Conservation (phyloP, 2,329 filamentous ascomycete species). For the Sclerotinia glacialis region DNA sequence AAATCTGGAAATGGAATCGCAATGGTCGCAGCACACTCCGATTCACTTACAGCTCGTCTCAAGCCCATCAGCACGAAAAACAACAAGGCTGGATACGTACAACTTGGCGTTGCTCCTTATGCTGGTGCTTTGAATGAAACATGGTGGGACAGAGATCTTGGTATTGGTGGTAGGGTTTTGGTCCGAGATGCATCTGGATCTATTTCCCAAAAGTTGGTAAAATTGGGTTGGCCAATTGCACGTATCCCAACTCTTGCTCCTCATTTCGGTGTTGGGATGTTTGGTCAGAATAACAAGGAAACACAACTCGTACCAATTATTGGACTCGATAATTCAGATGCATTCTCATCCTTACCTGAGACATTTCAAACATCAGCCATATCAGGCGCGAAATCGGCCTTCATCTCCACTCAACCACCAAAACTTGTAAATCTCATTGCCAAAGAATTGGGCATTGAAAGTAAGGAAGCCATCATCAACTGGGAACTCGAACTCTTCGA, state of each 20-base stretch:
- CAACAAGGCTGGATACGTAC: conserved; percentile 79
- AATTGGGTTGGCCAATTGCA: conserved; percentile 92
- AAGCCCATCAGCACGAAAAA: conserved; percentile 87
- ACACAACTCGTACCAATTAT: conserved; percentile 94
- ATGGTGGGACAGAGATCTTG: conserved; percentile 96
- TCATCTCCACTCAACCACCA: conserved; percentile 79
- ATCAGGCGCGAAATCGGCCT: conserved; percentile 48
- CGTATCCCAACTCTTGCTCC: conserved; percentile 87
- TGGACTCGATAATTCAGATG: conserved; percentile 73
- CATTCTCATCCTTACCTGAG: conserved; percentile 25
- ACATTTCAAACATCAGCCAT: conserved; percentile 36
- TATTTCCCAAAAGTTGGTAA: conserved; percentile 78
- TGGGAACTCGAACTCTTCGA: conserved; percentile 98
- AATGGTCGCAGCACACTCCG: conserved; percentile 88
- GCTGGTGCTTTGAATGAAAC: conserved; percentile 83
- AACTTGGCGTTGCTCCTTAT: conserved; percentile 90
- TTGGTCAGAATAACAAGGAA: conserved; percentile 72
- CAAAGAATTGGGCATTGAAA: conserved; percentile 68
- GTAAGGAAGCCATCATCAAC: conserved; percentile 76
- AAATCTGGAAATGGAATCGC: conserved; percentile 80
- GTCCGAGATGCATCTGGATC: conserved; percentile 75
- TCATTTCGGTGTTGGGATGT: conserved; percentile 80
- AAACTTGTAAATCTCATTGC: conserved; percentile 81
- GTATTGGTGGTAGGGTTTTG: conserved; percentile 84
- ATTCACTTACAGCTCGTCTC: conserved; percentile 83